phyloP scores from a whole-genome alignment of 441 rosid species.

The Pelargonium cotyledonis region DNA sequence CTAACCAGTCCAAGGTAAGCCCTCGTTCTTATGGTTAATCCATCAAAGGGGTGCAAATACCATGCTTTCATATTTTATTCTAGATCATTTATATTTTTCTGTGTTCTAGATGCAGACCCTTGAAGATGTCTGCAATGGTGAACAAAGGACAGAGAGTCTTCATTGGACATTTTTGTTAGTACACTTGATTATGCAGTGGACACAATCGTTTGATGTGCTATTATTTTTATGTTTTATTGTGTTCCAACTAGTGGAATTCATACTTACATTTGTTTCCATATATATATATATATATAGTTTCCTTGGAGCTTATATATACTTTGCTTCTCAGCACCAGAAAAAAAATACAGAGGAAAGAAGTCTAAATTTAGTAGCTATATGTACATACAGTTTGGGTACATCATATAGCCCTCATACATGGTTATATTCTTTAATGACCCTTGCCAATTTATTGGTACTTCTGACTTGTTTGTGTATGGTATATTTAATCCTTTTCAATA shows the following conservation, averaged over 20 bases:
- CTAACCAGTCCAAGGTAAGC: neutral
- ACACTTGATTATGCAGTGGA: conserved; percentile 78
- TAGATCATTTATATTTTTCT: neutral
- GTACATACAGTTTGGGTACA: no score
- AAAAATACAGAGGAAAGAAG: no score
- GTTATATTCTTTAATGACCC: no score
- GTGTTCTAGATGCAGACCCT: neutral
- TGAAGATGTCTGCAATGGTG: neutral
- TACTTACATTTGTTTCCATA: neutral
- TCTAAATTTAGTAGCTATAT: no score
- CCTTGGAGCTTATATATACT: no score
- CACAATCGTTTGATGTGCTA: conserved; percentile 79
- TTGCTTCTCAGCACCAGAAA: no score
- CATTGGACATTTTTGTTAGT: conserved; percentile 71
- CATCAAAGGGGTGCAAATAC: neutral
- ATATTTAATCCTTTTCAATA: neutral
- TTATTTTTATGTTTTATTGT: no score
- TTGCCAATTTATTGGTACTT: no score
- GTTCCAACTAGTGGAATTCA: neutral
- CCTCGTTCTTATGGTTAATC: neutral
- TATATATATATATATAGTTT: no score
- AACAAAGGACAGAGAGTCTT: neutral
- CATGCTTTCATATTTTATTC: neutral
- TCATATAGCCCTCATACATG: no score
- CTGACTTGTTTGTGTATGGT: no score